Percentiles rank a stretch among this genome's conserved stretches.
These are phyloP conservation scores for Saturnispora ahearnii DNA, from an alignment of 805 yeast genomes.

Conservation along the genomic window DNA sequence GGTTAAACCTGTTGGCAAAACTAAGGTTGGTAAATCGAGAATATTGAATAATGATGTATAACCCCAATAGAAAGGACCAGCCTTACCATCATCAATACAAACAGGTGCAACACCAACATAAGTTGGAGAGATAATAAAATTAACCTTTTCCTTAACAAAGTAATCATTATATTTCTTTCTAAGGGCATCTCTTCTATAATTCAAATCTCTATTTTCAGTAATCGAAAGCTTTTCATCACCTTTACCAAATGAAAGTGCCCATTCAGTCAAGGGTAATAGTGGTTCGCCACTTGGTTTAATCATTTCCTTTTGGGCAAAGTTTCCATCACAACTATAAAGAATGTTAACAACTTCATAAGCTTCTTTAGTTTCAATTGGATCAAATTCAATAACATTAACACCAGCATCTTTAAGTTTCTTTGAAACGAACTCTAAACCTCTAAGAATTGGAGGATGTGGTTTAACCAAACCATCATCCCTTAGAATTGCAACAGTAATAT, in stretches of 20 bases:
- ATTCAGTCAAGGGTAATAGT: constrained; percentile 50
- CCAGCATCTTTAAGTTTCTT: constrained; percentile 51
- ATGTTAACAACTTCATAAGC: constrained; percentile 50
- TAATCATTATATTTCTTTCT: constrained; percentile 48
- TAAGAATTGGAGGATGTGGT: constrained; percentile 55
- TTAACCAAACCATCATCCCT: constrained; percentile 57
- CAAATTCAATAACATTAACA: constrained; percentile 45
- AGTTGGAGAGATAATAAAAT: constrained; percentile 59
- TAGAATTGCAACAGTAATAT: constrained; percentile 51
- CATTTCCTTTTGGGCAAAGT: constrained; percentile 42
- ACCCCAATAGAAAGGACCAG: constrained; percentile 62
- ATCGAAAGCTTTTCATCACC: constrained; percentile 41
- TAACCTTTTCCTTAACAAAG: constrained; percentile 47
- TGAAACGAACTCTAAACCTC: constrained; percentile 47
- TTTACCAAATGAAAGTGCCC: constrained; percentile 49
- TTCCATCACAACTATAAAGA: constrained; percentile 63
- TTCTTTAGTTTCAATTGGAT: constrained; percentile 48
- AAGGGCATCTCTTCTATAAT: constrained; percentile 46
- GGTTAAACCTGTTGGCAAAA: constrained; percentile 51
- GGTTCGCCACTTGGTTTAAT: constrained; percentile 64
- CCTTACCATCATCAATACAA: constrained; percentile 36
- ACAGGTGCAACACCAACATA: constrained; percentile 66
- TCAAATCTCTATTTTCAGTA: constrained; percentile 48
- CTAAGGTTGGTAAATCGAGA: constrained; percentile 60
- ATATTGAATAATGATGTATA: constrained; percentile 69